A percentile compares a stretch with the other conserved stretches of the same genome.
phyloP scores from a whole-genome alignment of 2,329 filamentous ascomycete genomes.

The Golovinomyces cichoracearum region DNA sequence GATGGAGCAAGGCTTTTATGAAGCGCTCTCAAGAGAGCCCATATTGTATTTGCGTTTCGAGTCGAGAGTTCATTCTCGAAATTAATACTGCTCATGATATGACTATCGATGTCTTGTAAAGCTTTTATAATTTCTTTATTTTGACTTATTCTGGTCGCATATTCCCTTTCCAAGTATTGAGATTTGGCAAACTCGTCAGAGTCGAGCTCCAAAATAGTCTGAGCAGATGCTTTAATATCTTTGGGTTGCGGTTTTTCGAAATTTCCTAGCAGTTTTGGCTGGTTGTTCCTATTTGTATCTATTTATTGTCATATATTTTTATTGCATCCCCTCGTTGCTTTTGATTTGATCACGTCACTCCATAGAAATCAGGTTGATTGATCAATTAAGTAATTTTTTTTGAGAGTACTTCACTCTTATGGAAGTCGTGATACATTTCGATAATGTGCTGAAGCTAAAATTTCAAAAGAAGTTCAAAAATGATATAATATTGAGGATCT shows the following conservation, averaged over 20 bases:
- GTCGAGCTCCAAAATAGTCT: background rate
- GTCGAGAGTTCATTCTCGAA: constrained; percentile 1
- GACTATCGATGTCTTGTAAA: background rate
- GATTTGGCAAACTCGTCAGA: background rate
- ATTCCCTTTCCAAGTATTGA: background rate
- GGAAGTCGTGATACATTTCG: too few relatives aligned
- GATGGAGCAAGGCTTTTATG: background rate
- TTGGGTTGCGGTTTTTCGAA: background rate
- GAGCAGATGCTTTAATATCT: background rate
- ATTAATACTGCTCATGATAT: constrained; percentile 1
- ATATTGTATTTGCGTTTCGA: background rate
- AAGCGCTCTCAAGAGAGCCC: background rate
- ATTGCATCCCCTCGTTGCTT: background rate
- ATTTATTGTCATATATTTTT: constrained; percentile 1
- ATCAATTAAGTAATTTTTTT: background rate
- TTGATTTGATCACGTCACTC: background rate
- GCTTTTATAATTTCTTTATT: background rate
- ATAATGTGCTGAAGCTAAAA: too few relatives aligned
- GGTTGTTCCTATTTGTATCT: background rate
- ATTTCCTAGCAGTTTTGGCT: background rate
- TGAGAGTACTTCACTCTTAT: background rate
- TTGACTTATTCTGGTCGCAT: background rate
- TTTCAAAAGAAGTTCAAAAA: too few relatives aligned
- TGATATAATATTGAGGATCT: too few relatives aligned
- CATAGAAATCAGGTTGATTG: constrained; percentile 1